phyloP scores from a whole-genome alignment of 108 stramenopile species.

The Schizochytrium sp. region DNA sequence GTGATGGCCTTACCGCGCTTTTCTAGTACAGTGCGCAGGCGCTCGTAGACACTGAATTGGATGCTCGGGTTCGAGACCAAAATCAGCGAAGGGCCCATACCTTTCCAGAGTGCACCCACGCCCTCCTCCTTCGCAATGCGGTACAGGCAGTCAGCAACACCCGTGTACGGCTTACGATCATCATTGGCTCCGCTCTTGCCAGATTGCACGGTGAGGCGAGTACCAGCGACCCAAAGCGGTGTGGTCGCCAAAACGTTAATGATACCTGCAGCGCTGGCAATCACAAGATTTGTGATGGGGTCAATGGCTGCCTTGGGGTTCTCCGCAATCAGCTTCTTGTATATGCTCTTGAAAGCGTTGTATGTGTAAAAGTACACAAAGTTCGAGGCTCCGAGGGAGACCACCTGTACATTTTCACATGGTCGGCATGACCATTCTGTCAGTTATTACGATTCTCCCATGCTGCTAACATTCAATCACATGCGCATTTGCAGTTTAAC shows the following conservation, averaged over 20 bases:
- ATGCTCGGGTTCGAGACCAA: constrained; percentile 93
- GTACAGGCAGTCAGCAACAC: constrained; percentile 30
- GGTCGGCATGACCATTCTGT: constrained; percentile 16
- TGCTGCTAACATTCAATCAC: background rate
- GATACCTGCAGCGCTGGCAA: constrained; percentile 65
- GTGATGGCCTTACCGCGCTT: constrained; percentile 78
- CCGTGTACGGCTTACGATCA: constrained; percentile 44
- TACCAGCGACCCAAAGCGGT: constrained; percentile 73
- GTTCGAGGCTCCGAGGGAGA: constrained; percentile 55
- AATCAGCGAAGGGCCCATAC: constrained; percentile 81
- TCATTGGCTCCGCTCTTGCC: constrained; percentile 33
- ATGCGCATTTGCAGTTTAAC: background rate
- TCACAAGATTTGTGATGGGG: constrained; percentile 54
- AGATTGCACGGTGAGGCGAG: constrained; percentile 67
- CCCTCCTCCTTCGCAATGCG: constrained; percentile 67
- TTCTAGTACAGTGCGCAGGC: constrained; percentile 65
- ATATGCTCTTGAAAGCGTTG: constrained; percentile 55
- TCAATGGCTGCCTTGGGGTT: constrained; percentile 51
- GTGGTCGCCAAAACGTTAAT: constrained; percentile 71
- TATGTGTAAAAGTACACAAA: constrained; percentile 63
- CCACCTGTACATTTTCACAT: background rate
- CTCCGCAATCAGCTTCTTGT: constrained; percentile 59
- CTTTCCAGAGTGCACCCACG: constrained; percentile 69
- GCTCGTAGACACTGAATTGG: constrained; percentile 89
- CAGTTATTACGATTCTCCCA: background rate